Percentiles rank a stretch among this genome's conserved stretches.
phyloP scores from a whole-genome alignment of 208 protist genomes.

The Ichthyophonus hoferi region DNA sequence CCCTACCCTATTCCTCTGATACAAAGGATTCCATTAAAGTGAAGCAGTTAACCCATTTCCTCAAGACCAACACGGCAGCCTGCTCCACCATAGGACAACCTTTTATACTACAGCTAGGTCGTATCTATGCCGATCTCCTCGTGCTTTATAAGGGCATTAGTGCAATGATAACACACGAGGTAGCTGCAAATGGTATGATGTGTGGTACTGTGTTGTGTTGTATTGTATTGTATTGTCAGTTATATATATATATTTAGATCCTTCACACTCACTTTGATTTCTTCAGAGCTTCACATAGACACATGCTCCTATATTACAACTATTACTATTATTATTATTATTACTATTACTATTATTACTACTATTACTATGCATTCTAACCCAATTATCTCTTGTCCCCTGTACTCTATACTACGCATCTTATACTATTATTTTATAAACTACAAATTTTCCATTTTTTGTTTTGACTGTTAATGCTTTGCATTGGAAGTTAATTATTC shows the following conservation, averaged over 20 bases:
- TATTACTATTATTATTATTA: neutral
- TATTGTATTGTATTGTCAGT: constrained; percentile 29
- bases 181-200: constrained; percentile 47
- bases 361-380: too few species aligned
- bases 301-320: neutral
- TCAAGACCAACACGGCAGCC: constrained; percentile 81
- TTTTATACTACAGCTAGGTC: constrained; percentile 77
- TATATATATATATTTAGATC: too few species aligned
- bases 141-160: constrained; percentile 85
- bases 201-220: neutral
- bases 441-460: too few species aligned
- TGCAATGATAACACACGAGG: constrained; percentile 62
- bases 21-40: constrained; percentile 37
- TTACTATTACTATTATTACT: too few species aligned
- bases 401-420: too few species aligned
- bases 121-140: constrained; percentile 85
- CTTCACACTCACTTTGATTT: too few species aligned
- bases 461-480: too few species aligned
- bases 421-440: too few species aligned
- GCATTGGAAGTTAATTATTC: too few species aligned
- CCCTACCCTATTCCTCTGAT: neutral
- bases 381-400: too few species aligned
- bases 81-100: constrained; percentile 41
- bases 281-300: too few species aligned
- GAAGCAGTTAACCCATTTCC: constrained; percentile 77